These are phyloP conservation scores for Saccharomyces jurei DNA, from an alignment of 805 yeast species.

Conservation along the genomic window DNA sequence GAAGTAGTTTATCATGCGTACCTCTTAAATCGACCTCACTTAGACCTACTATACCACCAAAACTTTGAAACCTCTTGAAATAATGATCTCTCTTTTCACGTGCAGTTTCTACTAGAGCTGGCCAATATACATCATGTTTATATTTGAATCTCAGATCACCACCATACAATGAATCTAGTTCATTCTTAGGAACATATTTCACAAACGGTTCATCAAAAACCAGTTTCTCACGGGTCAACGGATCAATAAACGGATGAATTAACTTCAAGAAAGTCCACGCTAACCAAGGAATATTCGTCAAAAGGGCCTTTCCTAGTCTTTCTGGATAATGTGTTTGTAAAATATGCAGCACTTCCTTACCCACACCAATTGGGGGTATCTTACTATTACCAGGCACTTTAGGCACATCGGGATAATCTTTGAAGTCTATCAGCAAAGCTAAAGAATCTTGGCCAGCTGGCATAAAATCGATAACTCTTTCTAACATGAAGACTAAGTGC, in stretches of 20 bases:
- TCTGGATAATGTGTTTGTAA: conserved; percentile 97
- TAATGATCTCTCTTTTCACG: conserved; percentile 52
- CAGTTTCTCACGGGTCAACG: conserved; percentile 86
- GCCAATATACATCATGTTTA: conserved; percentile 75
- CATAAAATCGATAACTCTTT: conserved; percentile 88
- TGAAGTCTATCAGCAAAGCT: conserved; percentile 86
- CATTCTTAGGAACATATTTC: conserved; percentile 71
- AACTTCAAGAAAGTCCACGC: conserved; percentile 89
- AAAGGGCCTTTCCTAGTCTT: conserved; percentile 83
- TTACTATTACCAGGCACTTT: conserved; percentile 49
- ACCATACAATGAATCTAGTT: conserved; percentile 76
- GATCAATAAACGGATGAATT: conserved; percentile 94
- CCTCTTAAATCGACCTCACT: conserved; percentile 76
- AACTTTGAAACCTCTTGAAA: conserved; percentile 56
- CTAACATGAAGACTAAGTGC: conserved; percentile 87
- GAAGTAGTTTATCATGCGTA: conserved; percentile 21
- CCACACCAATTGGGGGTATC: conserved; percentile 82
- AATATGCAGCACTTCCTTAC: conserved; percentile 86
- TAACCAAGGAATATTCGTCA: conserved; percentile 88
- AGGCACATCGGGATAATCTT: conserved; percentile 55
- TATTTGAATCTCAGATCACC: conserved; percentile 82
- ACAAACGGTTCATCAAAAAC: conserved; percentile 86
- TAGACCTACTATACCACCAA: conserved; percentile 68
- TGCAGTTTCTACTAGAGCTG: conserved; percentile 54
- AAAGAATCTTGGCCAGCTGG: conserved; percentile 93